Evolutionary conservation across 2,329 filamentous ascomycete species (phyloP).

Genomic region (Chrysoporthe cubensis): DNA sequence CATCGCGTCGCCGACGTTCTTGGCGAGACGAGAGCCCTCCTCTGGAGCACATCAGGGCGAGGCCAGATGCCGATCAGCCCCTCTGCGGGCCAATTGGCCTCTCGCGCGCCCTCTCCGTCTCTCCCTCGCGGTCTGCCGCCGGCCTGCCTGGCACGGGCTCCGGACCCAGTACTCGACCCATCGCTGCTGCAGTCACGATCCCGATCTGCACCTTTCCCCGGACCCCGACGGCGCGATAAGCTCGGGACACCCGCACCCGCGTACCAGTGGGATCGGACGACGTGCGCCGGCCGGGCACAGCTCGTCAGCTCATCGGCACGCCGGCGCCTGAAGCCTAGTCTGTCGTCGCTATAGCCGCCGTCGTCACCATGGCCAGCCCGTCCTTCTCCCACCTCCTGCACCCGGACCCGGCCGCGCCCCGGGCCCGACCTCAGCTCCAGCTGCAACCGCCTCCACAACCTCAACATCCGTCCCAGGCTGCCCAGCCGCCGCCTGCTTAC

Average conservation of each 20-base stretch:
- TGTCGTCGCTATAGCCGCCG: not conserved
- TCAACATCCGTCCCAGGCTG: not conserved
- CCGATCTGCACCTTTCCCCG: not conserved
- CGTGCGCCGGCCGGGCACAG: not conserved
- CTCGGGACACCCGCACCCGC: not conserved
- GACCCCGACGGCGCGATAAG: not conserved
- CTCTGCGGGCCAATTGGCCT: slow-evolving; percentile 17
- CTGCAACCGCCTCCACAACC: slow-evolving; percentile 4
- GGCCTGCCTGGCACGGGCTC: not conserved
- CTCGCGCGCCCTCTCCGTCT: not conserved
- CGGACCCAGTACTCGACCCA: not conserved
- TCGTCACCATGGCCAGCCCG: slow-evolving; percentile 27
- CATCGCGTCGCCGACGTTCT: no score
- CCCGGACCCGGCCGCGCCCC: slow-evolving; percentile 13
- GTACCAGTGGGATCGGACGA: not conserved
- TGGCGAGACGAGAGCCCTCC: not conserved
- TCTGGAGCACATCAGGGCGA: not conserved
- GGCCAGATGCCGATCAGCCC: slow-evolving; percentile 3
- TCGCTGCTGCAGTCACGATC: not conserved
- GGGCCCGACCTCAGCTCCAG: slow-evolving; percentile 9
- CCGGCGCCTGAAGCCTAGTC: not conserved
- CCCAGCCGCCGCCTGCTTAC: slow-evolving; percentile 2
- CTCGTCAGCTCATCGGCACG: not conserved
- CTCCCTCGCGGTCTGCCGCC: not conserved
- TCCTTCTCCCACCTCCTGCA: slow-evolving; percentile 32